phyloP scores from a whole-genome alignment of 1,284 basidiomycete genomes.

The Jaminaea rosea region DNA sequence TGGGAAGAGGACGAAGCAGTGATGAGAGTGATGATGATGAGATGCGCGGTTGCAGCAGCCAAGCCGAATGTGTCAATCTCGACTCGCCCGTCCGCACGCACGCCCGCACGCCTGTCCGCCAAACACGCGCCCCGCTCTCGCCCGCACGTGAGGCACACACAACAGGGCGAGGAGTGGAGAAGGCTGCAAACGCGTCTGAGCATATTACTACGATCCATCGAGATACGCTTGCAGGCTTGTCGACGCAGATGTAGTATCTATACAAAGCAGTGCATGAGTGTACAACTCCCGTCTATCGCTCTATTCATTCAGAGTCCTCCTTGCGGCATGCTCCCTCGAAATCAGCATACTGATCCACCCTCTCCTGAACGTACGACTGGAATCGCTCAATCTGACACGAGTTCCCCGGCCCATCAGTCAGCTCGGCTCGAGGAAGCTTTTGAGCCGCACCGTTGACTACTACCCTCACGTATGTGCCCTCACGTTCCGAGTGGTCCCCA shows the following conservation, averaged over 20 bases:
- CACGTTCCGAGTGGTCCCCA: slow-evolving; percentile 17
- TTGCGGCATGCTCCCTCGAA: slow-evolving; percentile 40
- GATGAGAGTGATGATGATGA: not conserved
- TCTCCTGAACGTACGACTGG: slow-evolving; percentile 38
- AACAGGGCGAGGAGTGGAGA: no score
- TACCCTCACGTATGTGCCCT: slow-evolving; percentile 34
- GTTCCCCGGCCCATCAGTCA: slow-evolving; percentile 48
- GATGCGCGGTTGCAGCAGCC: no score
- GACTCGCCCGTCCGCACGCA: no score
- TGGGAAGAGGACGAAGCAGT: not conserved
- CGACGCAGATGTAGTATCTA: no score
- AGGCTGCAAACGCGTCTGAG: no score
- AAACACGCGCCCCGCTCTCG: no score
- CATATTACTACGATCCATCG: not conserved
- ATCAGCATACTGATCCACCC: slow-evolving; percentile 42
- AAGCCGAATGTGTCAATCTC: no score
- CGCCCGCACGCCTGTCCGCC: no score
- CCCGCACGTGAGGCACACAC: no score
- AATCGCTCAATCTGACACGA: slow-evolving; percentile 47
- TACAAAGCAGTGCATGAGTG: no score
- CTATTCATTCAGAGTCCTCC: not conserved
- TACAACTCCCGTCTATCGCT: not conserved
- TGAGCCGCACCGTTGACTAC: slow-evolving; percentile 50
- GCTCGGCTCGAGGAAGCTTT: slow-evolving; percentile 29
- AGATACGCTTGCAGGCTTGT: no score